phyloP scores from a whole-genome alignment of 768 basidiomycete genomes.

The Russula virescens region DNA sequence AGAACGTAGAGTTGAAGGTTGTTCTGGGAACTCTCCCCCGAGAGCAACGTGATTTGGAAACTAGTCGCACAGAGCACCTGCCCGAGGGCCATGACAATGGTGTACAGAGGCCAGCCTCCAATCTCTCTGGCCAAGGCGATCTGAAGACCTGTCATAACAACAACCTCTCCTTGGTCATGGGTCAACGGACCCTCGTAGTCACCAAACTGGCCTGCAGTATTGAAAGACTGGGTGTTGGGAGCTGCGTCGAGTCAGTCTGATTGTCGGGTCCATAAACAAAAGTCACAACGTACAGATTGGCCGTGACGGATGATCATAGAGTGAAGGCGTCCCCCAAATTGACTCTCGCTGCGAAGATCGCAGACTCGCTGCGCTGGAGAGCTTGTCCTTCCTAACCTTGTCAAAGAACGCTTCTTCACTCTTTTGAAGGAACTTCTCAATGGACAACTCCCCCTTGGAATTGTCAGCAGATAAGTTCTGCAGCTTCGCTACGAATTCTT shows the following conservation, averaged over 20 bases:
- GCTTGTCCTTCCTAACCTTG: constrained; percentile 81
- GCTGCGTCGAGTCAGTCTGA: constrained; percentile 26
- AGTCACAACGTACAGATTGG: constrained; percentile 56
- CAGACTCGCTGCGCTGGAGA: constrained; percentile 75
- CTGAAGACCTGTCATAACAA: constrained; percentile 79
- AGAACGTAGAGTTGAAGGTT: constrained; percentile 84
- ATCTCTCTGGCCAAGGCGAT: constrained; percentile 77
- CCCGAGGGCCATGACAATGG: constrained; percentile 80
- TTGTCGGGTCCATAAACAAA: constrained; percentile 25
- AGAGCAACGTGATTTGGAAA: constrained; percentile 89
- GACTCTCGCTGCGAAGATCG: constrained; percentile 77
- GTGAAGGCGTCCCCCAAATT: constrained; percentile 67
- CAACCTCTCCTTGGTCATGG: constrained; percentile 44
- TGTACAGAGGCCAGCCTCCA: constrained; percentile 86
- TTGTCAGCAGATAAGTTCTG: constrained; percentile 76
- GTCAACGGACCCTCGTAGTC: constrained; percentile 43
- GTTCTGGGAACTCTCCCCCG: constrained; percentile 79
- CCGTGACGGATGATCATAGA: constrained; percentile 51
- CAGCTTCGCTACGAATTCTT: constrained; percentile 82
- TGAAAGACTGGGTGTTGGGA: constrained; percentile 45
- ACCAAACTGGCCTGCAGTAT: constrained; percentile 37
- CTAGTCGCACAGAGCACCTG: constrained; percentile 91
- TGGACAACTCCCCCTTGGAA: constrained; percentile 86
- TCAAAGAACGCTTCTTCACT: constrained; percentile 93
- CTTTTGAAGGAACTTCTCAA: constrained; percentile 85